Evolutionary conservation across 1,139 yeast genomes (phyloP), one percentile per base, ranked within the genome.

Genomic region (Taphrina populina): DNA sequence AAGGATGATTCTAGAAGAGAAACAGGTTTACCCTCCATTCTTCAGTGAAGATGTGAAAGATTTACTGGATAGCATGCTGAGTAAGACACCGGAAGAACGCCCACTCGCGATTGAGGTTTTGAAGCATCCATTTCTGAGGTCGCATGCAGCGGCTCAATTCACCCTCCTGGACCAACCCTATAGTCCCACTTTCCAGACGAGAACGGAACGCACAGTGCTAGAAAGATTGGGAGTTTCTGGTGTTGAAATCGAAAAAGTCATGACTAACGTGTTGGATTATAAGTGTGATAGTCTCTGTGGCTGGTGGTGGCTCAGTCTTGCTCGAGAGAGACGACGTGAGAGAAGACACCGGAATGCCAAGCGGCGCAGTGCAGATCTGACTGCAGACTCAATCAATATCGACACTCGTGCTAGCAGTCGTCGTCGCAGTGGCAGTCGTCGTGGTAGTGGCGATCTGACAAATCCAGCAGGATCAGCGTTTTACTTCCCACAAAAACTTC

Each of bases 241-340:
- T 20, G 73, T 90, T 44, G 88, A 87, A 65, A 74, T 79, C 7
- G 84, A 81, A 7, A 72, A 76, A 4, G 71, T 92, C 32, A 82
- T 82, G 61, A 74, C 76, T 4, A 80, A 86, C 20, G 82, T 90
- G 1, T 65, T 72, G 20, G 74, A 78, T 56, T 78, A 78, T 53
- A 81, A 82, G 58, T 82, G 88, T 71, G 95, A 87, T 66, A 75
- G 88, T 0, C 70, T 87, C 21, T 82, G 90, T n/a, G 96, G 95
- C 0, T 75, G 86, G 59, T 92, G 95, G 84, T 84, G 83, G 44
- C 72, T 92, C 11, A 70, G 84, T 11, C 71, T 87, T 17, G 90
- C 87, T 35, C 75, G 77, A 52, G 94, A 84, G 45, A 46, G 56
- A 62, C 74, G 72, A n/a, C 46, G 53, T 19, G 58, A 55, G 20